phyloP scores from a whole-genome alignment of 192 early-diverging fungal genomes.

The Neocallimastix lanati region DNA sequence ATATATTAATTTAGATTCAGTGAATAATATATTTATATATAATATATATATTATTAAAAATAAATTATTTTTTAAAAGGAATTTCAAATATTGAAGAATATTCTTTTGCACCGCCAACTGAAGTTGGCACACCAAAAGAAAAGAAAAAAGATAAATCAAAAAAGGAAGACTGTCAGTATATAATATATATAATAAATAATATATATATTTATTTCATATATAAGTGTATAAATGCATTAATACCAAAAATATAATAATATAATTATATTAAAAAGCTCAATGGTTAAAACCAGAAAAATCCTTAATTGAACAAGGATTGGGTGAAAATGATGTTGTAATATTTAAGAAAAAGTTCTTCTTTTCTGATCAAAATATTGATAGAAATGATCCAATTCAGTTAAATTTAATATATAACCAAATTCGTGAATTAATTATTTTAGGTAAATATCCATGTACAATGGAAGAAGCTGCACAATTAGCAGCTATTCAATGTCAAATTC shows the following conservation, averaged over 20 bases:
- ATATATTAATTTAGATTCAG: too few species aligned
- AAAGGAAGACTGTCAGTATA: slow-evolving; percentile 1
- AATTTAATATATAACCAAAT: slow-evolving; percentile 33
- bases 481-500: slow-evolving; percentile 28
- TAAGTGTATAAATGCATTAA: too few species aligned
- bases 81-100: slow-evolving; percentile 37
- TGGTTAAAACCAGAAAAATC: slow-evolving; percentile 36
- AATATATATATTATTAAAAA: too few species aligned
- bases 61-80: too few species aligned
- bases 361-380: slow-evolving; percentile 37
- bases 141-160: slow-evolving; percentile 9
- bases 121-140: background rate
- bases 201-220: too few species aligned
- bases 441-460: slow-evolving; percentile 29
- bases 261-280: too few species aligned
- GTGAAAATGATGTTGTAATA: slow-evolving; percentile 21
- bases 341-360: slow-evolving; percentile 47
- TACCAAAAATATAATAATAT: too few species aligned
- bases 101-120: slow-evolving; percentile 18
- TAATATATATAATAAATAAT: background rate
- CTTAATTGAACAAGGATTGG: slow-evolving; percentile 30
- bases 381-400: slow-evolving; percentile 36
- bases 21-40: too few species aligned
- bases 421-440: slow-evolving; percentile 24
- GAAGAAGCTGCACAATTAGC: slow-evolving; percentile 38